These are phyloP conservation scores for Aureobasidium namibiae DNA, from an alignment of 2,329 filamentous ascomycete genomes.

Conservation along the genomic window DNA sequence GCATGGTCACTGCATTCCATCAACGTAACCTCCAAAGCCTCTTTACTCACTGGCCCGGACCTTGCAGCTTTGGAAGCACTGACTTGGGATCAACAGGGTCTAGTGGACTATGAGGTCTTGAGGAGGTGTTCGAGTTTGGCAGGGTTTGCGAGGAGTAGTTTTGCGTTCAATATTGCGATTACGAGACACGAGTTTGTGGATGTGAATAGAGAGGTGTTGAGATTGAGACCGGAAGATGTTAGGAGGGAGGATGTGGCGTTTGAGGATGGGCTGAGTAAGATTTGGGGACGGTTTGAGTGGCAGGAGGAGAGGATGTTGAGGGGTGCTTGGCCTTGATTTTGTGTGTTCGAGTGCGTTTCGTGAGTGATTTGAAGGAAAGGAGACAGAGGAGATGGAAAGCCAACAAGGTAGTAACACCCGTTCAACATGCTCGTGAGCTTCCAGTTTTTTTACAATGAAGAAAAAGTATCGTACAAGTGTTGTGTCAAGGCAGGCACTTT, in stretches of 20 bases:
- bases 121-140: slow-evolving; percentile 36
- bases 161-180: slow-evolving; percentile 42
- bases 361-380: too few species aligned
- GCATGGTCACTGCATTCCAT: slow-evolving; percentile 29
- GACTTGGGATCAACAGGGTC: slow-evolving; percentile 42
- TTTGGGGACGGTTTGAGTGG: slow-evolving; percentile 18
- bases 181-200: slow-evolving; percentile 29
- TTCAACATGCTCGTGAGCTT: background rate
- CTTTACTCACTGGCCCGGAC: slow-evolving; percentile 34
- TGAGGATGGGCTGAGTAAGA: slow-evolving; percentile 17
- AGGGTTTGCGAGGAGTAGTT: slow-evolving; percentile 38
- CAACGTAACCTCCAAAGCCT: slow-evolving; percentile 35
- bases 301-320: slow-evolving; percentile 17
- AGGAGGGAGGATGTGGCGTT: slow-evolving; percentile 17
- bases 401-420: background rate
- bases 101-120: slow-evolving; percentile 46
- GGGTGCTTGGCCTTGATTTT: slow-evolving; percentile 15
- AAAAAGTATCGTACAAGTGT: background rate
- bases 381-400: background rate
- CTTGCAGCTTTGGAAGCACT: slow-evolving; percentile 28
- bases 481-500: background rate
- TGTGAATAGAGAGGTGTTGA: slow-evolving; percentile 12
- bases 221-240: slow-evolving; percentile 20
- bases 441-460: background rate
- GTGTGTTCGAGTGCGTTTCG: background rate